phyloP scores from a whole-genome alignment of 164 flowering plant genomes.

The Cinnamomum micranthum region DNA sequence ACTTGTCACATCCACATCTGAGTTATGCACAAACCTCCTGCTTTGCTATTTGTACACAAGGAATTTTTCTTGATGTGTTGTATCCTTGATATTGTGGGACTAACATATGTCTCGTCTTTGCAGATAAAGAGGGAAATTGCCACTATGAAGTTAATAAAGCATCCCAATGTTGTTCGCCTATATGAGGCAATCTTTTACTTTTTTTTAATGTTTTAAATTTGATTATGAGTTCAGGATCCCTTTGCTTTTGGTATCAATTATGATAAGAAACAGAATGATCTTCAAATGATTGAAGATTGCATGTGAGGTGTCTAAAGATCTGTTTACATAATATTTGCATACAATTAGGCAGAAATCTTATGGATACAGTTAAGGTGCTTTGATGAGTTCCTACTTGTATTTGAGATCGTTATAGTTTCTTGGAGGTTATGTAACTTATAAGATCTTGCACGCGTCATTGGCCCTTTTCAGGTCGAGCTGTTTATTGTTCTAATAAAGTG shows the following conservation, averaged over 20 bases:
- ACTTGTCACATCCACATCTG: background rate
- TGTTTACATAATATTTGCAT: no score
- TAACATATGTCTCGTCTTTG: conserved; percentile 1
- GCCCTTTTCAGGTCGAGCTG: background rate
- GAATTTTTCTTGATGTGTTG: background rate
- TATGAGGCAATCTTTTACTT: conserved; percentile 48
- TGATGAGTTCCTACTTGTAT: background rate
- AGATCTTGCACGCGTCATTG: background rate
- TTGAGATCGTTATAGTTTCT: background rate
- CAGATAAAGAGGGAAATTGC: conserved; percentile 85
- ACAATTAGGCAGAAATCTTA: background rate
- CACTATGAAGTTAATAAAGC: conserved; percentile 85
- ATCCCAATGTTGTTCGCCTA: conserved; percentile 86
- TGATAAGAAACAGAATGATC: background rate
- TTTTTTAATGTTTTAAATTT: no score
- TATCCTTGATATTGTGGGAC: background rate
- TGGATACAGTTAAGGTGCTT: background rate
- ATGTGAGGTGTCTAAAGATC: background rate
- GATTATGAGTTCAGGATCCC: background rate
- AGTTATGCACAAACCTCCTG: background rate
- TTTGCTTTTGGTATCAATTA: background rate
- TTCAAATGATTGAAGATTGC: background rate
- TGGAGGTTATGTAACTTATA: background rate
- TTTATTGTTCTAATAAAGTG: background rate
- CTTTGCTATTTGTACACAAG: background rate